These are phyloP conservation scores for Pythium aphanidermatum DNA, from an alignment of 352 stramenopile genomes.

Conservation along the genomic window DNA sequence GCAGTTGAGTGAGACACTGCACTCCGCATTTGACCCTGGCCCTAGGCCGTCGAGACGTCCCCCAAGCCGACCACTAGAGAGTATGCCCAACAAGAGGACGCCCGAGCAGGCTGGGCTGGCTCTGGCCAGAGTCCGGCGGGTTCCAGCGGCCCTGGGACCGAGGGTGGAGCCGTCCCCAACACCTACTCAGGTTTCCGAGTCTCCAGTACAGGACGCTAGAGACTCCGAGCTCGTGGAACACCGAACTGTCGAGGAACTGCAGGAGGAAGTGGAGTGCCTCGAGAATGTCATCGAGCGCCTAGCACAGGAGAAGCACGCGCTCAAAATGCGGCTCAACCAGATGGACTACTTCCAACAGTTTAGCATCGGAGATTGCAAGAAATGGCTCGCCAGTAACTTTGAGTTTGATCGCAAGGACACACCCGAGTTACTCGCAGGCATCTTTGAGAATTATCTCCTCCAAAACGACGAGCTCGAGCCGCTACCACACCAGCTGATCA, in stretches of 20 bases:
- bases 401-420: slow-evolving; percentile 55
- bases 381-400: slow-evolving; percentile 45
- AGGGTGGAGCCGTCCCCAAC: neutral
- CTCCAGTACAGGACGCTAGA: slow-evolving; percentile 8
- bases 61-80: too few relatives aligned
- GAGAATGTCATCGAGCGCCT: slow-evolving; percentile 34
- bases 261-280: slow-evolving; percentile 36
- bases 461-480: slow-evolving; percentile 38
- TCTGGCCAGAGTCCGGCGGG: too few relatives aligned
- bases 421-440: slow-evolving; percentile 32
- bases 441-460: slow-evolving; percentile 50
- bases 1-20: too few relatives aligned
- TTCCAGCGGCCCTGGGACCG: too few relatives aligned
- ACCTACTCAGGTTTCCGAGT: too few relatives aligned
- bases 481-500: slow-evolving; percentile 40
- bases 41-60: too few relatives aligned
- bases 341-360: slow-evolving; percentile 35
- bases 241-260: slow-evolving; percentile 18
- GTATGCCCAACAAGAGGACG: too few relatives aligned
- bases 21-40: too few relatives aligned
- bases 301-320: slow-evolving; percentile 39
- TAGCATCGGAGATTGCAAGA: slow-evolving; percentile 34
- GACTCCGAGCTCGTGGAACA: neutral
- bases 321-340: slow-evolving; percentile 40
- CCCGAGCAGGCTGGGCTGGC: too few relatives aligned